These are phyloP conservation scores for Plasmopara viticola DNA, from an alignment of 352 stramenopile species.

Conservation along the genomic window DNA sequence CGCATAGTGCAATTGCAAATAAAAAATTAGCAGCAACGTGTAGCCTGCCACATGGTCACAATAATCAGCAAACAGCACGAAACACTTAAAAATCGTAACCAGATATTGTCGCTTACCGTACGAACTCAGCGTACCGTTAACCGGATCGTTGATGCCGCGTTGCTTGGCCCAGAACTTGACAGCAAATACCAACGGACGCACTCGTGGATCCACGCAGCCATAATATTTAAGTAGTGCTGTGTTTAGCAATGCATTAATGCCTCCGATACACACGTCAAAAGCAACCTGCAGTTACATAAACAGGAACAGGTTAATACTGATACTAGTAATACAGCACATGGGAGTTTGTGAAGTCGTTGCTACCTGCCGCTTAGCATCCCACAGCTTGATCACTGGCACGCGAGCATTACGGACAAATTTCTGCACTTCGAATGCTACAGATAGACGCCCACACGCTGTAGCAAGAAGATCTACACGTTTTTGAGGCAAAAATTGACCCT, in stretches of 20 bases:
- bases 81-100: neutral
- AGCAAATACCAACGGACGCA: constrained; percentile 91
- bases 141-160: constrained; percentile 95
- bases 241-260: constrained; percentile 68
- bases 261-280: constrained; percentile 71
- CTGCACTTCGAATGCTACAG: constrained; percentile 43
- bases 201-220: constrained; percentile 57
- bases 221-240: constrained; percentile 76
- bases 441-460: constrained; percentile 37
- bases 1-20: constrained; percentile 82
- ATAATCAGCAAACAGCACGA: too few relatives aligned
- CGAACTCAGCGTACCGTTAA: constrained; percentile 93
- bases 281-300: constrained; percentile 28
- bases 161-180: constrained; percentile 98
- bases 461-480: constrained; percentile 57
- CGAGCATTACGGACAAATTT: constrained; percentile 72
- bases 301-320: neutral
- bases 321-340: neutral
- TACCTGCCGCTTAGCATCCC: constrained; percentile 54
- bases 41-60: constrained; percentile 54
- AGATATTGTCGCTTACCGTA: constrained; percentile 68
- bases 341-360: neutral
- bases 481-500: constrained; percentile 47
- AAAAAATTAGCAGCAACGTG: constrained; percentile 96
- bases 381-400: constrained; percentile 74